Conservation (phyloP, 371 early-diverging fungal genomes). For the Coemansia sp. region DNA sequence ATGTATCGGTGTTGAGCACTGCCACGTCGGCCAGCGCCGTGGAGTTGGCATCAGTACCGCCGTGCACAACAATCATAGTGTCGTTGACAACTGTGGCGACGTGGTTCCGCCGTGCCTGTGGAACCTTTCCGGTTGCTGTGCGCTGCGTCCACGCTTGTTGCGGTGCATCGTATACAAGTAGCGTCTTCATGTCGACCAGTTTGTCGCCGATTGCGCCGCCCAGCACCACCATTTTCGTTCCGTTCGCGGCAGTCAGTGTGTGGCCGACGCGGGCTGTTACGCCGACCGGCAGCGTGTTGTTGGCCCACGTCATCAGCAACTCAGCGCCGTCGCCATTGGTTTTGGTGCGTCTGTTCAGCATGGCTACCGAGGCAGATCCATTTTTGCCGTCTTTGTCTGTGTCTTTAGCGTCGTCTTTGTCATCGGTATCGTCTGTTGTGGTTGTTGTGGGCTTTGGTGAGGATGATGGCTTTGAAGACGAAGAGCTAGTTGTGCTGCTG, state of each 20-base stretch:
- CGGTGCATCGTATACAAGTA: conserved; percentile 27
- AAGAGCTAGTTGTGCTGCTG: neutral
- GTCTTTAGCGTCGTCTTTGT: neutral
- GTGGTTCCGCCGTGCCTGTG: conserved; percentile 31
- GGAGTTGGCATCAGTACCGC: conserved; percentile 27
- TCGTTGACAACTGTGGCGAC: conserved; percentile 36
- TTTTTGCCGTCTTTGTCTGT: neutral
- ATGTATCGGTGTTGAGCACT: conserved; percentile 38
- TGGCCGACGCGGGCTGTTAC: conserved; percentile 42
- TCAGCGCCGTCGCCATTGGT: neutral
- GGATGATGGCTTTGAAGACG: neutral
- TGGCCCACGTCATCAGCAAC: conserved; percentile 39
- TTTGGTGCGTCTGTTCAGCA: neutral
- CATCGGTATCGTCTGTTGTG: neutral
- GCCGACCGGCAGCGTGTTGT: conserved; percentile 25
- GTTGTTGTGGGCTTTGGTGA: neutral
- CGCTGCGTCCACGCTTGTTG: conserved; percentile 27
- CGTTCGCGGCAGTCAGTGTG: conserved; percentile 24
- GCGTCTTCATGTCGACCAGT: conserved; percentile 21
- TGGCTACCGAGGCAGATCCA: neutral
- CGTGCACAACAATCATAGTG: conserved; percentile 37
- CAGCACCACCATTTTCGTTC: conserved; percentile 42
- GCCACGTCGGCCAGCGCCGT: conserved; percentile 41
- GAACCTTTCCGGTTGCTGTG: conserved; percentile 22
- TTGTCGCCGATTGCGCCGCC: conserved; percentile 34